Percentiles rank a stretch among this genome's conserved stretches.
Conservation (phyloP, 164 flowering plant species). For the Tinospora cordifolia region DNA sequence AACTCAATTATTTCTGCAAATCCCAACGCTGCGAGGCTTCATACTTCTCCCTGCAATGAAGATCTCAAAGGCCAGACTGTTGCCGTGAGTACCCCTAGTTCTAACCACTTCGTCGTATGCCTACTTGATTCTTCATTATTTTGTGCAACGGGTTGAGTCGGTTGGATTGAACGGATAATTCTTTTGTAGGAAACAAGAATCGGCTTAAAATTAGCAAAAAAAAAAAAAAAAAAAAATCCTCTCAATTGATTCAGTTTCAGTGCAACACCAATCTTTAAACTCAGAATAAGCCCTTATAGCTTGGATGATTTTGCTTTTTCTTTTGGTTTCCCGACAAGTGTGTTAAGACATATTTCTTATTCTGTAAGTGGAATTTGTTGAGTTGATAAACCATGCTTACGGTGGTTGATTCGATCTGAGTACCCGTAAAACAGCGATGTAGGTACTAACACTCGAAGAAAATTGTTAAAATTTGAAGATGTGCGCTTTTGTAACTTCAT, state of each 20-base stretch:
- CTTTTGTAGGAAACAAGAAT: no score
- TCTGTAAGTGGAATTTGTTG: not conserved
- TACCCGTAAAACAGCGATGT: not conserved
- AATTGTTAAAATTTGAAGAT: not conserved
- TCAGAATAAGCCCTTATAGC: not conserved
- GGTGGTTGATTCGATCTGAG: not conserved
- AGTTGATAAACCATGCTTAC: not conserved
- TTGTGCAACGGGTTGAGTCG: no score
- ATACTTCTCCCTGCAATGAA: slow-evolving; percentile 1
- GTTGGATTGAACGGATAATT: no score
- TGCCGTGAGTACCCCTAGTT: slow-evolving; percentile 18
- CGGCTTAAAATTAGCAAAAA: no score
- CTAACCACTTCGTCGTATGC: not conserved
- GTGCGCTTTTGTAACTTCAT: not conserved
- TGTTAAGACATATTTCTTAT: no score
- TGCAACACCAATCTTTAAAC: no score
- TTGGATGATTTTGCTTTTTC: not conserved
- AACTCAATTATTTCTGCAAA: not conserved
- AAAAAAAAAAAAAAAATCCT: no score
- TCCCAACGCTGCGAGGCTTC: not conserved
- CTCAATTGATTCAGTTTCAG: no score
- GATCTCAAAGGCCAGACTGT: slow-evolving; percentile 30
- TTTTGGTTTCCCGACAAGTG: not conserved
- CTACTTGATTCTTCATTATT: no score
- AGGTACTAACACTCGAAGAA: not conserved